Percentiles rank a stretch among this genome's conserved stretches.
Evolutionary conservation across 108 stramenopile genomes (phyloP).

Genomic region (Nannochloropsis salina): DNA sequence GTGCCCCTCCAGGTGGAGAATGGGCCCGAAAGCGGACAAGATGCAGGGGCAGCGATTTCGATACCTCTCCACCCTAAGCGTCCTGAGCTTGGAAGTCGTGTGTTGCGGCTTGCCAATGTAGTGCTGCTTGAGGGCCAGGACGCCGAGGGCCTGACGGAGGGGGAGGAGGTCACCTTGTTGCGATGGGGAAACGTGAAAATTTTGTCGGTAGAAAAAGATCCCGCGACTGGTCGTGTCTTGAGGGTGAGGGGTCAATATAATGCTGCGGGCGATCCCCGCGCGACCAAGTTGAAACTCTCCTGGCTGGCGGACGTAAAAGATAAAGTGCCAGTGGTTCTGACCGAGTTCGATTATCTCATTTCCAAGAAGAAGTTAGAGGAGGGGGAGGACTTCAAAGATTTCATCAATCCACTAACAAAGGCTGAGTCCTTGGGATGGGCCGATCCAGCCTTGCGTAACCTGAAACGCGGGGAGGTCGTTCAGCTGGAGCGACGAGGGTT

Average conservation of each 20-base stretch:
- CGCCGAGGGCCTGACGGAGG: slow-evolving; percentile 69
- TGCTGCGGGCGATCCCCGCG: slow-evolving; percentile 81
- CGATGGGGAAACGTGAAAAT: slow-evolving; percentile 70
- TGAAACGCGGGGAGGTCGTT: slow-evolving; percentile 71
- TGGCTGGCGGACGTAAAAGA: slow-evolving; percentile 76
- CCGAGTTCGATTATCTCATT: slow-evolving; percentile 95
- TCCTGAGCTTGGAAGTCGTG: slow-evolving; percentile 66
- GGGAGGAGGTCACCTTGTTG: slow-evolving; percentile 82
- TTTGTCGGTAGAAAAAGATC: slow-evolving; percentile 66
- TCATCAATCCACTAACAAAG: slow-evolving; percentile 77
- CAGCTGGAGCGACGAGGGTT: slow-evolving; percentile 96
- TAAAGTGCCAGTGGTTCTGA: slow-evolving; percentile 58
- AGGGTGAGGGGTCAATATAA: slow-evolving; percentile 30
- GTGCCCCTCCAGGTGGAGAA: slow-evolving; percentile 67
- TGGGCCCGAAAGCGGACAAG: slow-evolving; percentile 52
- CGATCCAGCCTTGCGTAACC: slow-evolving; percentile 51
- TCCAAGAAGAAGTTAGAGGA: slow-evolving; percentile 74
- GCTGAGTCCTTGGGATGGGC: slow-evolving; percentile 50
- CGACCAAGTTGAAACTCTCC: slow-evolving; percentile 81
- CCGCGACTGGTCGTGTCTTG: slow-evolving; percentile 36
- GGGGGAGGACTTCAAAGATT: slow-evolving; percentile 86
- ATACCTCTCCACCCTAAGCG: slow-evolving; percentile 66
- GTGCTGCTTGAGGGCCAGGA: slow-evolving; percentile 84
- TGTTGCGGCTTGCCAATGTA: slow-evolving; percentile 61
- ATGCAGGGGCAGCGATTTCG: slow-evolving; percentile 21